Base-by-base conservation (phyloP, 306 rosid genomes). In the Corylus heterophylla region DNA sequence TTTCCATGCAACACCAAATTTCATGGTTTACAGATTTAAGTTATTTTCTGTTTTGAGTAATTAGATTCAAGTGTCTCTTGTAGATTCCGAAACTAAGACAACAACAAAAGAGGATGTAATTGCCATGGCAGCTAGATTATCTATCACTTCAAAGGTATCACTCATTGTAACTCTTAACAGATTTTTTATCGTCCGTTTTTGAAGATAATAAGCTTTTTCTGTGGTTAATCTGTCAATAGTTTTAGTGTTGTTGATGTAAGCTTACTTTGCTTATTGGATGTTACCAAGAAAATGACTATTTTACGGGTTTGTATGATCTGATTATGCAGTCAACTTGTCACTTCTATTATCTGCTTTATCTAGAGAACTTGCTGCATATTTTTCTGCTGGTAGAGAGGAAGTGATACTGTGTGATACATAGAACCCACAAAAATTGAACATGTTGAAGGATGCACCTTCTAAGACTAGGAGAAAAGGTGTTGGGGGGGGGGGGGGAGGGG, bases 71-170 rank as follows among this genome's bases (percentile, higher is more conserved):
- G 55, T 12, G 82, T 76, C 4, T 75, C 63, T 71, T 86, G 58
- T 87, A 92, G 98, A 87, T 83, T 80, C 94, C 67, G 94, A 89
- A 84, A 76, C 83, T 16, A 69, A 78, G 55, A 85, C 88, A 56
- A 55, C 89, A 48, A 74, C 71, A 82, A 94, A 90, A 82, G 96
- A 85, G 70, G 91, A 91, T 67, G 78, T 90, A 31, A 82, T 94
- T 83, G 71, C 90, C 54, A 87, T 85, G 97, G 97, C 97, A 74
- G 74, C 95, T 71, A 89, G 97, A 71, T 68, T 94, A 82, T 94
- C 98, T 35, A 82, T 94, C 74, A 76, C 90, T 84, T 92, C 98
- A 72, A 92, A 92, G 98, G 98, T 94, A 80, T 76, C 73, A 76
- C 61, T 72, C 77, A 44, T 75, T 75, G 2, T 12, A 80, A 12